These are phyloP conservation scores for Leptodermis oblonga DNA, from an alignment of 257 asterid genomes.

Conservation along the genomic window DNA sequence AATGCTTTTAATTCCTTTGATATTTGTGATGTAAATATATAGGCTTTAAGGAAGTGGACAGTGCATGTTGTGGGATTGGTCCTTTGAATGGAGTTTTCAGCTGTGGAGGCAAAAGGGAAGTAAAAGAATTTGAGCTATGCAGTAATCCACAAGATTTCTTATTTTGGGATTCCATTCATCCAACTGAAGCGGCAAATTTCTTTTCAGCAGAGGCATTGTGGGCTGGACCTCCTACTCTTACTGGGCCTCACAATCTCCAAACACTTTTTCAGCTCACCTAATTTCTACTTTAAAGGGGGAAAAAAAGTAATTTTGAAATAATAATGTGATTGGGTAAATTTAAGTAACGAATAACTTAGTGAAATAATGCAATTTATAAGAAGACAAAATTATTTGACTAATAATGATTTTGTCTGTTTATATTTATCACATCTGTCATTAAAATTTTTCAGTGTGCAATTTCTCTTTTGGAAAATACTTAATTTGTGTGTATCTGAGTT, in stretches of 20 bases:
- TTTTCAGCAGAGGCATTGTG: conserved; percentile 44
- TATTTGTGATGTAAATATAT: neutral
- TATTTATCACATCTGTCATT: no score
- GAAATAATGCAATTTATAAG: neutral
- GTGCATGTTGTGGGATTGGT: conserved; percentile 61
- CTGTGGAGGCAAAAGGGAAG: conserved; percentile 51
- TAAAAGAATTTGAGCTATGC: conserved; percentile 37
- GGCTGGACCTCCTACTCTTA: conserved; percentile 18
- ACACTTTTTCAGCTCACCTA: conserved; percentile 21
- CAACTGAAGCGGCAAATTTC: conserved; percentile 33
- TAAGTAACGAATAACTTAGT: neutral
- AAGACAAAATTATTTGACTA: neutral
- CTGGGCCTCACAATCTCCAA: conserved; percentile 27
- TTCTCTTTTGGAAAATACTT: neutral
- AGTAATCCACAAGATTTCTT: conserved; percentile 32
- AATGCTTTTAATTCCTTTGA: neutral
- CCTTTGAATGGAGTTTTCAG: conserved; percentile 36
- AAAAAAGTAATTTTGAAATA: neutral
- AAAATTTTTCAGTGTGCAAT: no score
- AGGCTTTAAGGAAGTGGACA: conserved; percentile 49
- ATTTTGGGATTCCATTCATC: conserved; percentile 55
- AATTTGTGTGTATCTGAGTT: no score
- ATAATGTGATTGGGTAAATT: neutral
- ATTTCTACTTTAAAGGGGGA: neutral
- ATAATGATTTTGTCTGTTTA: no score